These are phyloP conservation scores for Aspergillus sojae DNA, from an alignment of 2,329 filamentous ascomycete species.

Conservation along the genomic window DNA sequence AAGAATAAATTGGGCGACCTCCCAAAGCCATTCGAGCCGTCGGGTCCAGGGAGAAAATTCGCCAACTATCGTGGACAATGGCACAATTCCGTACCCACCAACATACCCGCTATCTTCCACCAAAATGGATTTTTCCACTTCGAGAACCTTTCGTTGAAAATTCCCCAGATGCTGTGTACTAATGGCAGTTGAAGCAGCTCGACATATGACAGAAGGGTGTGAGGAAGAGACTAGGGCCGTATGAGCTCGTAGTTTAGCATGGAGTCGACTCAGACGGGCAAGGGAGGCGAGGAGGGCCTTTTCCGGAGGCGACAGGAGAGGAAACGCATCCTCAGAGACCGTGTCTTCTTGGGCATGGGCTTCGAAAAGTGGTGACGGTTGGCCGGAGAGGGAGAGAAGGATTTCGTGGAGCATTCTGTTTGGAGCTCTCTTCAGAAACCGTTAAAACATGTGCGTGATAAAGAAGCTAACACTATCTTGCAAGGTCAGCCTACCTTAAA, in stretches of 20 bases:
- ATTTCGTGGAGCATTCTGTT: conserved; percentile 92
- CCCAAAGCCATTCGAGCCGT: conserved; percentile 83
- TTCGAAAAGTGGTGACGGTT: conserved; percentile 84
- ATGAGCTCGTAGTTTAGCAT: conserved; percentile 70
- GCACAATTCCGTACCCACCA: conserved; percentile 90
- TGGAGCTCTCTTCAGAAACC: conserved; percentile 21
- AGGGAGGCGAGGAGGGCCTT: conserved; percentile 77
- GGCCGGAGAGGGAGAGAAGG: conserved; percentile 90
- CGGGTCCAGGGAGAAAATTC: conserved; percentile 88
- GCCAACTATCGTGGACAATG: conserved; percentile 78
- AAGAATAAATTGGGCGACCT: conserved; percentile 70
- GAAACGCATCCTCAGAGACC: conserved; percentile 53
- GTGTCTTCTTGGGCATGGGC: conserved; percentile 50
- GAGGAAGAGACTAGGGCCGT: conserved; percentile 67
- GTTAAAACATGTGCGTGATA: conserved; percentile 4
- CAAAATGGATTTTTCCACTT: conserved; percentile 79
- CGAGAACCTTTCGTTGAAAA: conserved; percentile 82
- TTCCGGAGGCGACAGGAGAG: conserved; percentile 73
- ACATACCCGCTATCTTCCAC: conserved; percentile 76
- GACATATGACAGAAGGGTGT: conserved; percentile 81
- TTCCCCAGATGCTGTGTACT: conserved; percentile 71
- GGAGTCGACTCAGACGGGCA: conserved; percentile 75
- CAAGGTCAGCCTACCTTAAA: conserved; percentile 26
- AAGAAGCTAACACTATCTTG: background rate
- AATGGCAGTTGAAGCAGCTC: conserved; percentile 81